Conservation (phyloP, 805 yeast genomes). For the Barnettozyma vustinii region DNA sequence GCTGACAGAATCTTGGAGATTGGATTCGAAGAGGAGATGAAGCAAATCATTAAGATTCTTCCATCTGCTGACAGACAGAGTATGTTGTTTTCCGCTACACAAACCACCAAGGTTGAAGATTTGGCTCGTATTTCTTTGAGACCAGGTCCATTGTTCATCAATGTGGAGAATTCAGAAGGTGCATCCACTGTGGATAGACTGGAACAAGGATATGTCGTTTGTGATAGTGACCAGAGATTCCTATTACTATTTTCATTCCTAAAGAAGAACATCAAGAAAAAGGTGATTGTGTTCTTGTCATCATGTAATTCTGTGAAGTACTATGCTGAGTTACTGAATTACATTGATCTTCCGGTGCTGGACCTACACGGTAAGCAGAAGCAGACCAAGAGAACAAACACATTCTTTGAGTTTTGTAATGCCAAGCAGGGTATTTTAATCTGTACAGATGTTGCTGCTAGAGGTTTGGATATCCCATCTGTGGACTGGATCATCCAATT, state of each 20-base stretch:
- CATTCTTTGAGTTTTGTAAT: slow-evolving; percentile 96
- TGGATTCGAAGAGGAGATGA: slow-evolving; percentile 99
- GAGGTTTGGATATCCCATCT: slow-evolving; percentile 97
- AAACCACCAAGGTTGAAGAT: slow-evolving; percentile 97
- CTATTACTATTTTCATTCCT: slow-evolving; percentile 85
- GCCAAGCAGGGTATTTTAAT: slow-evolving; percentile 90
- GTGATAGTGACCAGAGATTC: slow-evolving; percentile 94
- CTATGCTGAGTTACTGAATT: slow-evolving; percentile 90
- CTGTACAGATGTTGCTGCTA: slow-evolving; percentile 98
- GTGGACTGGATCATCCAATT: slow-evolving; percentile 99
- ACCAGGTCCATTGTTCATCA: slow-evolving; percentile 89
- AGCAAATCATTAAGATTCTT: slow-evolving; percentile 86
- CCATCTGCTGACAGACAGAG: slow-evolving; percentile 93
- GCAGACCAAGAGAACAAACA: slow-evolving; percentile 97
- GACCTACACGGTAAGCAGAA: slow-evolving; percentile 98
- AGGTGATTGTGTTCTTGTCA: slow-evolving; percentile 88
- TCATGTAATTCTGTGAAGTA: slow-evolving; percentile 97
- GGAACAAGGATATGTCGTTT: slow-evolving; percentile 97
- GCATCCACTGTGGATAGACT: slow-evolving; percentile 93
- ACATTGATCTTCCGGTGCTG: slow-evolving; percentile 93
- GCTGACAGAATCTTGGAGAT: slow-evolving; percentile 97
- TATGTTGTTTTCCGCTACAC: slow-evolving; percentile 98
- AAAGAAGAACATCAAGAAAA: slow-evolving; percentile 88
- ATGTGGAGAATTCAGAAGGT: slow-evolving; percentile 80
- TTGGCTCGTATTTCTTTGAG: slow-evolving; percentile 93